Evolutionary conservation across 805 yeast genomes (phyloP), one percentile per base, ranked within the genome.

Genomic region (Candida corydali): DNA sequence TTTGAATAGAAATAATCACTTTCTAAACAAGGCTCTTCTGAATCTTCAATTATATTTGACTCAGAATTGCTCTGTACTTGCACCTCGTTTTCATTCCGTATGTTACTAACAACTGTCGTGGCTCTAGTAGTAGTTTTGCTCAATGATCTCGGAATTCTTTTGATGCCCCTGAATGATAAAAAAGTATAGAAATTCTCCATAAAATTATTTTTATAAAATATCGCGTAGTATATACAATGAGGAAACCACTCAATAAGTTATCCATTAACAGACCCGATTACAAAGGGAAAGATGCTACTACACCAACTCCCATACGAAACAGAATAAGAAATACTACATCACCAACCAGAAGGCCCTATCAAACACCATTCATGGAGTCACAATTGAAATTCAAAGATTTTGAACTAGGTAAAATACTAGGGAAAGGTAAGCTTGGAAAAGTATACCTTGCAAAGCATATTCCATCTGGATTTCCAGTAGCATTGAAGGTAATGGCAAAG

Each of bases 401-500:
- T 60, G 96, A 88, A 47, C 73, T 91, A 29, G 98, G 97, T 12
- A 75, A 80, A 37, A 80, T 82, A 39, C 69, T 91, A 33, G 98
- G 98, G 0, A 87, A 86, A 54, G 98, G 98, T 5, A 87, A 88
- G 57, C 80, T 89, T 51, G 98, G 98, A 7, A 80, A 78, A 50
- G 98, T 93, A 1, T 89, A 87, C 59, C 85, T 96, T 54, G 97
- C 83, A 7, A 72, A 73, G 38, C 96, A 88, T 55, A 80, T 75
- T 45, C 51, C 62, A 24, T 73, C 86, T 0, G 95, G 94, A 1
- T 85, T 76, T 53, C 70, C 91, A 1, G 86, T 94, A 56, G 98
- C 98, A 1, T 63, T 91, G 50, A 91, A 93, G 55, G 93, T 82
- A 3, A 86, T 93, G 96, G 79, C 80, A 41, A 91, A 88, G 59